Evolutionary conservation across 352 stramenopile species (phyloP), one percentile per base, ranked within the genome.

Genomic region (Pythium chondricola): DNA sequence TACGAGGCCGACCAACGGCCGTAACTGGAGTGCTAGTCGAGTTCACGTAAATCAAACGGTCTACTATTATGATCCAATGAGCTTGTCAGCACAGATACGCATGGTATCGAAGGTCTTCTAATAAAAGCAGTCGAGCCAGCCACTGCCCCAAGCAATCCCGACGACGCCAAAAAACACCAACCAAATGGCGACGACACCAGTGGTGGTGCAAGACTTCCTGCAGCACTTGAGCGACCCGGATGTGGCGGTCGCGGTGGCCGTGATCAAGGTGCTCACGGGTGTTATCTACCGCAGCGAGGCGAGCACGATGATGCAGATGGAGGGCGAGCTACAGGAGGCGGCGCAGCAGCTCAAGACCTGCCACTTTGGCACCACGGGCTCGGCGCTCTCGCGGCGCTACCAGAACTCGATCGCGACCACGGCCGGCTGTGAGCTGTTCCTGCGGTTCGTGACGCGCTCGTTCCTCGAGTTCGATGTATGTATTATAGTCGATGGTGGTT

Each of bases 221-320:
- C 67, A 62, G 58, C 87, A 71, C 55, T 63, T 91, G 26, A 65
- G 74, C 45, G 80, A 91, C 63, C 50, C 76, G 16, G 80, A 91
- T 48, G 78, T 88, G 53, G 88, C 93, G 6, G 82, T 97, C 31
- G 89, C 93, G 2, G 90, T 98, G 36, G 89, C 87, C 9, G 93
- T 95, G 41, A 98, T 98, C 67, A 95, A 97, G 61, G 86, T 85
- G 6, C 66, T 98, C 18, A 89, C 95, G 27, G 82, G 85, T 40
- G 90, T 97, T 14, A 96, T 98, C 43, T 61, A 87, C 52, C 82
- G 84, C 55, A 92, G 77, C 47, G 77, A 83, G 39, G 87, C 88
- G n/a, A 91, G 80, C 48, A 98, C 93, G 21, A 98, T 98, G 93
- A 97, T 97, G 90, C 87, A 95, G 50, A 85, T 98, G 39, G 87